Evolutionary conservation across 345 rosid genomes (phyloP), one percentile per base, ranked within the genome.

Genomic region (Dipteronia dyeriana): DNA sequence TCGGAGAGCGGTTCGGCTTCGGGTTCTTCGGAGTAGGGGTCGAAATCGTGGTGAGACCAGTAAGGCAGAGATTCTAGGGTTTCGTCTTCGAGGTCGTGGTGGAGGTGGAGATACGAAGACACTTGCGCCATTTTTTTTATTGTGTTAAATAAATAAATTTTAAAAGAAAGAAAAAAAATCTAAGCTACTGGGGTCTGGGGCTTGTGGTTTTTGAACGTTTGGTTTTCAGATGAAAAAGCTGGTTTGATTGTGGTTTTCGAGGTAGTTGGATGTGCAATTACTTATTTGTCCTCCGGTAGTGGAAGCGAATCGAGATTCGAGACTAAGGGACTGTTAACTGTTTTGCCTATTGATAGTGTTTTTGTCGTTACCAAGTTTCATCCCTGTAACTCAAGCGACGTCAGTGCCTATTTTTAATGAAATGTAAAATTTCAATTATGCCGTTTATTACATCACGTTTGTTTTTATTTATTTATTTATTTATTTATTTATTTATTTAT

Each of bases 31-130:
- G 81, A 29, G 80, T 73, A 74, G 67, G 73, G 75, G 47, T 81
- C 83, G 78, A 73, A 68, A 23, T 59, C 84, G 26, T 70, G 77
- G 69, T 43, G 85, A 65, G 82, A 71, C 85, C 86, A 79, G 59
- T 63, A 63, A 39, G 91, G 86, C 16, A 79, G 82, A 34, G 86
- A 81, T 39, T 88, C 89, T 12, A 76, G 38, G 66, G 76, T 76
- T 25, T 66, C 78, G 62, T 51, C 70, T 67, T 67, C 68, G 23
- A 31, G 45, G 61, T 77, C 78, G 74, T 45, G 75, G 70, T 49
- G 81, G 82, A 68, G 82, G 51, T 64, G 80, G 66, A 41, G 86
- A 43, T 7, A 71, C 59, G 85, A 54, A 61, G 85, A 81, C 83
- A 76, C 83, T 57, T 75, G 80, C 59, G 82, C 80, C 85, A 82